phyloP scores from a whole-genome alignment of 768 basidiomycete species.

The Pleurotus cornucopiae region DNA sequence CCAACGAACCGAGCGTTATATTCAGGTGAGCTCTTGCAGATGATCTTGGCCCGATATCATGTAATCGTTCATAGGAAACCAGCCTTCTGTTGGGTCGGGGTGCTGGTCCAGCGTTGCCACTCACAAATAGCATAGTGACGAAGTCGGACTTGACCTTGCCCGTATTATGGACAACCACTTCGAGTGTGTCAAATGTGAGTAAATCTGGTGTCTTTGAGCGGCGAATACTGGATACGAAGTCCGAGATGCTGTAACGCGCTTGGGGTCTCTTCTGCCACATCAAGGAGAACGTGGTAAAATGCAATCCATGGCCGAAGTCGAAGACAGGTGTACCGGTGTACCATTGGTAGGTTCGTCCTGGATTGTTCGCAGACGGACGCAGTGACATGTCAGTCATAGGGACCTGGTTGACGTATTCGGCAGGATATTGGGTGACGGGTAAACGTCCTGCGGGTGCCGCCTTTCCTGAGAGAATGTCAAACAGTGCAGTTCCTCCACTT shows the following conservation, averaged over 20 bases:
- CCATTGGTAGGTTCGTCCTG: conserved; percentile 59
- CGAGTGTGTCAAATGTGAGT: conserved; percentile 43
- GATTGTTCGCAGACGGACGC: conserved; percentile 42
- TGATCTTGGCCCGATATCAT: conserved; percentile 21
- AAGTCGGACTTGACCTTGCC: conserved; percentile 50
- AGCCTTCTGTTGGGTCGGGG: conserved; percentile 52
- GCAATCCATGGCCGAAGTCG: conserved; percentile 50
- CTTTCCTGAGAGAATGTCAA: conserved; percentile 49
- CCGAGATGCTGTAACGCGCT: conserved; percentile 34
- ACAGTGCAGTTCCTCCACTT: conserved; percentile 48
- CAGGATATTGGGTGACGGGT: conserved; percentile 50
- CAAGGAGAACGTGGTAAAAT: conserved; percentile 47
- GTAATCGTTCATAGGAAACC: conserved; percentile 40
- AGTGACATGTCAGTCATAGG: conserved; percentile 58
- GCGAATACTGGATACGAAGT: conserved; percentile 26
- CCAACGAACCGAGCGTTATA: conserved; percentile 45
- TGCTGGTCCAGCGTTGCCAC: conserved; percentile 41
- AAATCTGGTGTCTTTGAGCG: conserved; percentile 30
- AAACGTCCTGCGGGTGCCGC: conserved; percentile 52
- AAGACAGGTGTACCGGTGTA: conserved; percentile 47
- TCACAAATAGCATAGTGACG: conserved; percentile 49
- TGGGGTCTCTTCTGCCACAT: conserved; percentile 32
- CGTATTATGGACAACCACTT: conserved; percentile 43
- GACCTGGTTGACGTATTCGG: conserved; percentile 40
- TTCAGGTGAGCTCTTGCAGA: conserved; percentile 26